Conservation (phyloP, 495 filamentous ascomycete genomes). For the Daldinia loculata region DNA sequence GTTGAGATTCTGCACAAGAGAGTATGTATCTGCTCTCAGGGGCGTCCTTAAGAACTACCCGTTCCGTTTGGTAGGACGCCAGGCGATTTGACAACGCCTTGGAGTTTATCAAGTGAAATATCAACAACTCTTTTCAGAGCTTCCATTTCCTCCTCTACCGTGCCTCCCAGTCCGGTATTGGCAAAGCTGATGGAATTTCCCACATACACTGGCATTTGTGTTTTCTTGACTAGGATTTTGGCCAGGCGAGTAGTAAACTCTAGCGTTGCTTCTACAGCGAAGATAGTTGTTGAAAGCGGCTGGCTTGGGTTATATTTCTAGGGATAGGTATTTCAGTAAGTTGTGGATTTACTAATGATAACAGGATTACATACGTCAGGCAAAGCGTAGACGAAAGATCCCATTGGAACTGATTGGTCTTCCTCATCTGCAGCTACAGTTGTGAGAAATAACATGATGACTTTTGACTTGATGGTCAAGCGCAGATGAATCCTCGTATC, state of each 20-base stretch:
- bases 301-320: conserved; percentile 66
- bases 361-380: conserved; percentile 73
- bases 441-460: conserved; percentile 77
- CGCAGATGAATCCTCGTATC: conserved; percentile 84
- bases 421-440: conserved; percentile 70
- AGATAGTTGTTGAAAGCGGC: conserved; percentile 80
- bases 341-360: neutral
- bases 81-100: conserved; percentile 32
- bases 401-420: conserved; percentile 63
- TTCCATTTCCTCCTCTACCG: conserved; percentile 95
- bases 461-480: conserved; percentile 72
- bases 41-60: conserved; percentile 16
- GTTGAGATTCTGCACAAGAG: neutral
- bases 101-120: conserved; percentile 68
- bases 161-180: conserved; percentile 73
- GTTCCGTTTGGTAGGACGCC: conserved; percentile 28
- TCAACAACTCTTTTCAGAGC: conserved; percentile 77
- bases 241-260: conserved; percentile 88
- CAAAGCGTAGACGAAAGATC: conserved; percentile 91
- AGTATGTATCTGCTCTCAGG: neutral
- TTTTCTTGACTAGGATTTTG: conserved; percentile 78
- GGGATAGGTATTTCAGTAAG: conserved; percentile 14
- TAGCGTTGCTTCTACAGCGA: conserved; percentile 73
- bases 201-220: conserved; percentile 79
- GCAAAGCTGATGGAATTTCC: conserved; percentile 77